A percentile compares a stretch with the other conserved stretches of the same genome.
These are phyloP conservation scores for Cruciata laevipes DNA, from an alignment of 257 asterid species.

Conservation along the genomic window DNA sequence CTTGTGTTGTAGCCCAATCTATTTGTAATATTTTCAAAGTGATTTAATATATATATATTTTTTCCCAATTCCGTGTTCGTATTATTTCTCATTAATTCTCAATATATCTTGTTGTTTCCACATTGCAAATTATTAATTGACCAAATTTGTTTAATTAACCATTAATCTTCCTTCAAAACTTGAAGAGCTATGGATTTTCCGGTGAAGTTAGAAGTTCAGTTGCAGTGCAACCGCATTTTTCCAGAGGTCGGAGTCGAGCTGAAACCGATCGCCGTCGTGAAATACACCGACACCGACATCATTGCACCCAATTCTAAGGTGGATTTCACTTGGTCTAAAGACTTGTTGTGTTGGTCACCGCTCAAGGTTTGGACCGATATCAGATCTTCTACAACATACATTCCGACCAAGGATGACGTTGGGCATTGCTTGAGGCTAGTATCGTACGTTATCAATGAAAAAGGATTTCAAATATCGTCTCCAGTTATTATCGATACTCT, in stretches of 20 bases:
- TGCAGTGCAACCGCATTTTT: neutral
- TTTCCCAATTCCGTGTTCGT: too few species aligned
- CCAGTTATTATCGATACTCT: neutral
- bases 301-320: neutral
- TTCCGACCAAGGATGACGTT: neutral
- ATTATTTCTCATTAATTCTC: too few species aligned
- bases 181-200: neutral
- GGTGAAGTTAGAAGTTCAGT: neutral
- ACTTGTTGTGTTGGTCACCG: neutral
- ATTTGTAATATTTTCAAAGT: too few species aligned
- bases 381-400: neutral
- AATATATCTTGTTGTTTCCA: too few species aligned
- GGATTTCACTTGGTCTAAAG: neutral
- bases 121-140: too few species aligned
- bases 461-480: neutral
- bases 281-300: neutral
- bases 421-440: slow-evolving; percentile 3
- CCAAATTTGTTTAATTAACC: too few species aligned
- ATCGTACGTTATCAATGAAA: neutral
- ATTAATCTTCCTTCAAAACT: too few species aligned
- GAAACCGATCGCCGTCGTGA: neutral
- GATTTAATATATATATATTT: too few species aligned
- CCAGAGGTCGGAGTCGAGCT: slow-evolving; percentile 3
- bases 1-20: too few species aligned
- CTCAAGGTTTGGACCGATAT: slow-evolving; percentile 1